A percentile compares a stretch with the other conserved stretches of the same genome.
phyloP scores from a whole-genome alignment of 441 rosid species.

The Erodium moschatum region DNA sequence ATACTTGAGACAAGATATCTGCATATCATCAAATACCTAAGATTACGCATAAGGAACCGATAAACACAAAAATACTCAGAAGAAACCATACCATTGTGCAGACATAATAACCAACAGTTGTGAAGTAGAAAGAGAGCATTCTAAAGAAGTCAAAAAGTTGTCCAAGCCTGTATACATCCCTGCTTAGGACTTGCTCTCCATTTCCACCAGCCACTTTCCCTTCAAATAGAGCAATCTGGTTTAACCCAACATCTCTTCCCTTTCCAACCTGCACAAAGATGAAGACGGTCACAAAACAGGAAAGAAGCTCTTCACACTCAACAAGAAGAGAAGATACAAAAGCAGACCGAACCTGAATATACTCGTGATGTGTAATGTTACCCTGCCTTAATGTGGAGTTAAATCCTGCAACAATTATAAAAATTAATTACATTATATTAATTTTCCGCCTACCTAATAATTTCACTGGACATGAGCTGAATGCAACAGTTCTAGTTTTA shows the following conservation, averaged over 20 bases:
- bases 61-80: neutral
- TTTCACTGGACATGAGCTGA: too few species aligned
- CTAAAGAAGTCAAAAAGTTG: conserved; percentile 97
- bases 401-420: conserved; percentile 1
- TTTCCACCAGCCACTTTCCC: conserved; percentile 99
- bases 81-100: conserved; percentile 80
- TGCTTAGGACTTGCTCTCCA: conserved; percentile 97
- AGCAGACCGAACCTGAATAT: conserved; percentile 4
- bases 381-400: conserved; percentile 11
- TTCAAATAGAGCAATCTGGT: conserved; percentile 96
- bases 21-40: neutral
- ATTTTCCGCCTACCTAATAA: too few species aligned
- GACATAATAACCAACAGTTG: conserved; percentile 89
- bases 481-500: too few species aligned
- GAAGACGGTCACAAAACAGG: conserved; percentile 18
- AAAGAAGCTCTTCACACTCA: conserved; percentile 5
- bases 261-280: conserved; percentile 71
- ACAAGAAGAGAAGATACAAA: neutral
- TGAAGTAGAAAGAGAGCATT: conserved; percentile 96
- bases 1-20: neutral
- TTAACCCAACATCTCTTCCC: conserved; percentile 98
- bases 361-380: conserved; percentile 6
- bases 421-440: too few species aligned
- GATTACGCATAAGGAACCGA: neutral
- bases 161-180: conserved; percentile 97